Evolutionary conservation across 164 flowering plant genomes (phyloP).

Genomic region (Amborella trichopoda): DNA sequence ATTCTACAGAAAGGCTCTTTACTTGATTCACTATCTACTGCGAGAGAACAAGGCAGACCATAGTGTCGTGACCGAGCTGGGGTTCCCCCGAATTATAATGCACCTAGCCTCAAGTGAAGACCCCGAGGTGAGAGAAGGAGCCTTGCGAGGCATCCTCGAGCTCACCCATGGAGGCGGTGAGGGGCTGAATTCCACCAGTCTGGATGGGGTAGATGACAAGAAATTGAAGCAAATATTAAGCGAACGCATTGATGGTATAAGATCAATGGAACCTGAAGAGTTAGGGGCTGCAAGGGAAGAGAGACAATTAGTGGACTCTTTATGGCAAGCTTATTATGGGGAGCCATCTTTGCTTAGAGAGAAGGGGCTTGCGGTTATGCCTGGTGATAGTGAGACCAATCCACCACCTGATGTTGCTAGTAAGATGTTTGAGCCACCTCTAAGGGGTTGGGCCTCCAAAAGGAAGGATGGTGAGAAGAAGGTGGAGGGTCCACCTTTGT

Average conservation of each 20-base stretch:
- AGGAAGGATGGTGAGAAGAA: slow-evolving; percentile 27
- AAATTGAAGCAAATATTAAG: slow-evolving; percentile 64
- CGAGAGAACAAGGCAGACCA: slow-evolving; percentile 65
- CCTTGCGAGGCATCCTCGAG: slow-evolving; percentile 71
- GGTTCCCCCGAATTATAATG: slow-evolving; percentile 72
- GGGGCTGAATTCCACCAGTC: slow-evolving; percentile 10
- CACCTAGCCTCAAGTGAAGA: slow-evolving; percentile 83
- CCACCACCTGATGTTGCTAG: slow-evolving; percentile 67
- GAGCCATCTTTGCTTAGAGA: slow-evolving; percentile 79
- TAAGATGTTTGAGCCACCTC: slow-evolving; percentile 65
- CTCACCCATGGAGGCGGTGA: slow-evolving; percentile 29
- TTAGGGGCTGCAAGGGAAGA: slow-evolving; percentile 83
- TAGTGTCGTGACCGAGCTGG: slow-evolving; percentile 44
- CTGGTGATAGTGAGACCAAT: slow-evolving; percentile 73
- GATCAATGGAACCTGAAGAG: slow-evolving; percentile 62
- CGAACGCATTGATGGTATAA: slow-evolving; percentile 59
- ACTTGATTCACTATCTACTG: slow-evolving; percentile 73
- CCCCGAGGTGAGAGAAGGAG: slow-evolving; percentile 80
- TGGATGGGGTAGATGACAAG: slow-evolving; percentile 32
- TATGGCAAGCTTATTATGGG: slow-evolving; percentile 64
- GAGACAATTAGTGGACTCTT: slow-evolving; percentile 75
- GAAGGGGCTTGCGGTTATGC: slow-evolving; percentile 67
- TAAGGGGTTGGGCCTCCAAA: slow-evolving; percentile 52
- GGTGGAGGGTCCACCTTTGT: slow-evolving; percentile 41
- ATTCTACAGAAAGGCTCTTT: slow-evolving; percentile 77